phyloP scores from a whole-genome alignment of 331 rosid species.

The Arachis monticola region DNA sequence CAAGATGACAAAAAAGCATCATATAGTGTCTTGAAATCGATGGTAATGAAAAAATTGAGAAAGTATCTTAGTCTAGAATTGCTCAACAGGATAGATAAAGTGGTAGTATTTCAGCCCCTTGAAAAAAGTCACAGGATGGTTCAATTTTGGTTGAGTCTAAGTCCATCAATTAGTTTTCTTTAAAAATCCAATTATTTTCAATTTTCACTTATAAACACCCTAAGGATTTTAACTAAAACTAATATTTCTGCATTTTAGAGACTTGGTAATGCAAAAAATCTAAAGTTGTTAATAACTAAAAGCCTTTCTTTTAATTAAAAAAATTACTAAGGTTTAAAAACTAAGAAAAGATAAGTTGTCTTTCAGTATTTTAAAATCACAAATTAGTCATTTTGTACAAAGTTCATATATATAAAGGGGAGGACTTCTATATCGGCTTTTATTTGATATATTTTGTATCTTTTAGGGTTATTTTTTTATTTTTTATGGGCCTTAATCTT shows the following conservation, averaged over 20 bases:
- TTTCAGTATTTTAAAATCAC: too few species aligned
- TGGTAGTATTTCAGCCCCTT: constrained; percentile 82
- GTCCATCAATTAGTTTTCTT: too few species aligned
- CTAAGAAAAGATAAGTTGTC: too few species aligned
- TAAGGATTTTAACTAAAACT: background rate
- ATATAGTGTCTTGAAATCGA: constrained; percentile 72
- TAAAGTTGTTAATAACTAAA: background rate
- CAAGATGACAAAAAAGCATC: constrained; percentile 65
- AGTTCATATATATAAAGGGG: too few species aligned
- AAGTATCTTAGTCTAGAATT: constrained; percentile 88
- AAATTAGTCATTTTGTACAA: too few species aligned
- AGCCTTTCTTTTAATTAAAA: background rate
- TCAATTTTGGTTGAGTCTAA: constrained; percentile 24
- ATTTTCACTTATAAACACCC: too few species aligned
- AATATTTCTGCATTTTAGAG: background rate
- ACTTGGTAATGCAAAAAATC: background rate
- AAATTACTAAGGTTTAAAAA: too few species aligned
- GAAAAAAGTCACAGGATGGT: constrained; percentile 78
- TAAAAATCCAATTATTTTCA: too few species aligned
- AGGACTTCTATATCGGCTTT: too few species aligned
- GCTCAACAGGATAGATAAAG: constrained; percentile 90
- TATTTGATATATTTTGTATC: too few species aligned
- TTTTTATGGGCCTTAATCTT: too few species aligned
- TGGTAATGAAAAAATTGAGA: constrained; percentile 78
- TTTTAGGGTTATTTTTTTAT: too few species aligned